Evolutionary conservation across 2,329 filamentous ascomycete genomes (phyloP).

Genomic region (Aureobasidium musti): DNA sequence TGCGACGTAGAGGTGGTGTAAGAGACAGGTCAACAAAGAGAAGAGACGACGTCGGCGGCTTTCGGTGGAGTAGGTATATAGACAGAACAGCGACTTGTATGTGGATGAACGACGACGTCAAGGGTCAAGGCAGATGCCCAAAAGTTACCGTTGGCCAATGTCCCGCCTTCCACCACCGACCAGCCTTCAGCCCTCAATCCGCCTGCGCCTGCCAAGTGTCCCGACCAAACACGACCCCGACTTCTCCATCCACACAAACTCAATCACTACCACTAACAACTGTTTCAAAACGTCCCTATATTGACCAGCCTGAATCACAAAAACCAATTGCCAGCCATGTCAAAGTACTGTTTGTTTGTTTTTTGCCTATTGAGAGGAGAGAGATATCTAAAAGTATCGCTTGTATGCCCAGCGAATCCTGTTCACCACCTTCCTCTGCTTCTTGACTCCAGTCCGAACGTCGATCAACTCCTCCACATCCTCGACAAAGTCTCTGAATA

Average conservation of each 20-base stretch:
- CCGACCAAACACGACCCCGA: constrained; percentile 3
- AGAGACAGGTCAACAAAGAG: constrained; percentile 4
- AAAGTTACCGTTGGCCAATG: constrained; percentile 8
- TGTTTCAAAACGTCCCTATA: constrained; percentile 18
- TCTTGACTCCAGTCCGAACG: constrained; percentile 71
- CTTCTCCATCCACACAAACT: constrained; percentile 1
- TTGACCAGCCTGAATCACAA: background rate
- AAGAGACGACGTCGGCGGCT: constrained; percentile 20
- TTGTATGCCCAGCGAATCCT: constrained; percentile 89
- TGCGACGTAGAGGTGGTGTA: background rate
- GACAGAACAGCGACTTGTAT: background rate
- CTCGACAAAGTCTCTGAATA: constrained; percentile 82
- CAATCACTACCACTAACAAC: background rate
- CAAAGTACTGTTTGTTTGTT: background rate
- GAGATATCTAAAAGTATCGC: constrained; percentile 59
- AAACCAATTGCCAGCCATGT: background rate
- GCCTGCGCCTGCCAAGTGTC: constrained; percentile 18
- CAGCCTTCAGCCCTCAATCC: background rate
- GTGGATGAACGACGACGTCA: background rate
- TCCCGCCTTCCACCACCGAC: background rate
- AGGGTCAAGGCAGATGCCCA: constrained; percentile 6
- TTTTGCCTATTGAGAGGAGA: background rate
- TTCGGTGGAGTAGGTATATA: background rate
- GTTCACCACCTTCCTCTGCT: constrained; percentile 76
- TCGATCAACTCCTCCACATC: constrained; percentile 86